Evolutionary conservation across 305 asterid genomes (phyloP).

Genomic region (Fraxinus greggii): DNA sequence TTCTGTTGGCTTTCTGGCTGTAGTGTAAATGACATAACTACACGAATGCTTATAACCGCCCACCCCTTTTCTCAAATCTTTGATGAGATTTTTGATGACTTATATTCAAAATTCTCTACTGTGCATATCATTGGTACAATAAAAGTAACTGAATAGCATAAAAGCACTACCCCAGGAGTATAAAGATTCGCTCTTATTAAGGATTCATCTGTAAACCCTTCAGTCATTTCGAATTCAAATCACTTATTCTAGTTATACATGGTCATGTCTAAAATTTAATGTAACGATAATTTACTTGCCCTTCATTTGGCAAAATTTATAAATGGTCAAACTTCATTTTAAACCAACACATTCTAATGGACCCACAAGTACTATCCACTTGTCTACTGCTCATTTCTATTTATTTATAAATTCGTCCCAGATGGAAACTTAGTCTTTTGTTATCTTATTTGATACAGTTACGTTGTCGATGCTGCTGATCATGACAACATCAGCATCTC

Average conservation of each 20-base stretch:
- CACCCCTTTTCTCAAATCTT: background rate
- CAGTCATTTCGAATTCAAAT: background rate
- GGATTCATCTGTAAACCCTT: background rate
- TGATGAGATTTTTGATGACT: background rate
- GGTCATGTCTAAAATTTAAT: background rate
- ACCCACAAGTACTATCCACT: background rate
- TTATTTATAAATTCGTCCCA: background rate
- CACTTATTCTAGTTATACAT: background rate
- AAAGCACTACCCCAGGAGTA: background rate
- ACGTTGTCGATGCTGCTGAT: slow-evolving; percentile 95
- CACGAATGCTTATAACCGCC: background rate
- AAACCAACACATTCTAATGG: no score
- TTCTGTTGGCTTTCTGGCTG: slow-evolving; percentile 1
- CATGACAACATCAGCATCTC: slow-evolving; percentile 76
- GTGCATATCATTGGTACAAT: background rate
- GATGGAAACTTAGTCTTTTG: background rate
- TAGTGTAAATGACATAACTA: background rate
- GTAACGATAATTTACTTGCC: background rate
- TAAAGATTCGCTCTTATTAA: background rate
- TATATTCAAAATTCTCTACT: slow-evolving; percentile 1
- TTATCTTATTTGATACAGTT: slow-evolving; percentile 45
- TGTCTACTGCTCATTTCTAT: background rate
- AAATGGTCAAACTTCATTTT: background rate
- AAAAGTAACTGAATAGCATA: background rate
- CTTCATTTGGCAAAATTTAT: background rate